phyloP scores from a whole-genome alignment of 2,329 filamentous ascomycete genomes.

The Calonectria montana region DNA sequence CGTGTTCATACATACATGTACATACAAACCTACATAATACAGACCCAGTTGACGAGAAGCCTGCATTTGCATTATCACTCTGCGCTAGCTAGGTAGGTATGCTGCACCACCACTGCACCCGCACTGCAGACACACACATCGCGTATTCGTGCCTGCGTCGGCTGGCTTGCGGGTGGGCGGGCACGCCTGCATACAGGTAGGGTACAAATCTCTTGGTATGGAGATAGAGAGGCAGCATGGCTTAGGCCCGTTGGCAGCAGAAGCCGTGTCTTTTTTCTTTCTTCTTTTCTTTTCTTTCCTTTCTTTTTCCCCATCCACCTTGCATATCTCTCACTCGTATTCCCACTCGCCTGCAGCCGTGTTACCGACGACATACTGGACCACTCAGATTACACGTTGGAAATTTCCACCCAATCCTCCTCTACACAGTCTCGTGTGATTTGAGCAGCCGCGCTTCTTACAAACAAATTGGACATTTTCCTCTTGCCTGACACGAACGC shows the following conservation, averaged over 20 bases:
- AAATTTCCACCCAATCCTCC: neutral
- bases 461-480: neutral
- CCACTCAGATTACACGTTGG: slow-evolving; percentile 5
- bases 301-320: neutral
- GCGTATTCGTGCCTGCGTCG: slow-evolving; percentile 20
- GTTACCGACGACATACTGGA: neutral
- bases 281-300: neutral
- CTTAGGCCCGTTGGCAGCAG: slow-evolving; percentile 2
- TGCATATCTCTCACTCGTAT: slow-evolving; percentile 21
- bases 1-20: slow-evolving; percentile 2
- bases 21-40: neutral
- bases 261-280: neutral
- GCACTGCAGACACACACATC: slow-evolving; percentile 10
- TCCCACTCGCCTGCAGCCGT: slow-evolving; percentile 16
- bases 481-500: neutral
- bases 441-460: neutral
- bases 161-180: slow-evolving; percentile 10
- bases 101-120: slow-evolving; percentile 5
- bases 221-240: neutral
- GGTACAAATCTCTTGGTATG: slow-evolving; percentile 17
- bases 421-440: neutral
- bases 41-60: neutral
- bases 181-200: slow-evolving; percentile 14
- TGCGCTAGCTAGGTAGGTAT: slow-evolving; percentile 9
- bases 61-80: slow-evolving; percentile 18